Percentiles rank a stretch among this genome's conserved stretches.
Conservation (phyloP, 2,329 filamentous ascomycete species). For the Aotearoamyces nothofagi region DNA sequence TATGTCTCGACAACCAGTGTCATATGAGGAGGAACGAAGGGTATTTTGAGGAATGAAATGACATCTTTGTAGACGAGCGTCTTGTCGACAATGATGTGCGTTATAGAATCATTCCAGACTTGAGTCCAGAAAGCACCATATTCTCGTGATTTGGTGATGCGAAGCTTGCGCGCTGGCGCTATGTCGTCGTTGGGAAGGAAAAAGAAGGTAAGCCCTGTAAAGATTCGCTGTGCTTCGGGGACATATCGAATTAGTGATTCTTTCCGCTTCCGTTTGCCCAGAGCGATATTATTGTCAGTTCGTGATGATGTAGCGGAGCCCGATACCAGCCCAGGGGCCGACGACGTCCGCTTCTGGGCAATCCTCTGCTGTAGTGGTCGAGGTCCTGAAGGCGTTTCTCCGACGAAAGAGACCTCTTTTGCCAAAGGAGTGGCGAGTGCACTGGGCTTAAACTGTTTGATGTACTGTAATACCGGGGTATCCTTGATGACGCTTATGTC, state of each 20-base stretch:
- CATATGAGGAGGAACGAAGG: conserved; percentile 21
- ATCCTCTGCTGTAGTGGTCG: too few relatives aligned
- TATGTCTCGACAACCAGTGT: conserved; percentile 54
- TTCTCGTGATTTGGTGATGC: conserved; percentile 61
- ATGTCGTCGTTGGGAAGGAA: conserved; percentile 75
- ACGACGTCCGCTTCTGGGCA: neutral
- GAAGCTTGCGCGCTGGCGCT: conserved; percentile 46
- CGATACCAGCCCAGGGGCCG: too few relatives aligned
- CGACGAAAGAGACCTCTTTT: conserved; percentile 3
- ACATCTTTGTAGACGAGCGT: conserved; percentile 48
- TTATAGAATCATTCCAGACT: conserved; percentile 39
- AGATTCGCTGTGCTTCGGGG: conserved; percentile 38
- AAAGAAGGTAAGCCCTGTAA: conserved; percentile 47
- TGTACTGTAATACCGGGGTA: conserved; percentile 1
- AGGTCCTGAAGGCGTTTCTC: conserved; percentile 3
- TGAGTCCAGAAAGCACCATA: conserved; percentile 61
- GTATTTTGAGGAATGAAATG: conserved; percentile 32
- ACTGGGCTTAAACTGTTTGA: too few relatives aligned
- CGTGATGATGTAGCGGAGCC: too few relatives aligned
- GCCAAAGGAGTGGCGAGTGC: conserved; percentile 1
- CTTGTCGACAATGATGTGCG: conserved; percentile 69
- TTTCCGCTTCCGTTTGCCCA: conserved; percentile 29
- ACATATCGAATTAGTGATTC: conserved; percentile 25
- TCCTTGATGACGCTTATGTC: conserved; percentile 2
- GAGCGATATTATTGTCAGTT: too few relatives aligned